Conservation (phyloP, 1,284 basidiomycete genomes). For the Ceratobasidium sp. region DNA sequence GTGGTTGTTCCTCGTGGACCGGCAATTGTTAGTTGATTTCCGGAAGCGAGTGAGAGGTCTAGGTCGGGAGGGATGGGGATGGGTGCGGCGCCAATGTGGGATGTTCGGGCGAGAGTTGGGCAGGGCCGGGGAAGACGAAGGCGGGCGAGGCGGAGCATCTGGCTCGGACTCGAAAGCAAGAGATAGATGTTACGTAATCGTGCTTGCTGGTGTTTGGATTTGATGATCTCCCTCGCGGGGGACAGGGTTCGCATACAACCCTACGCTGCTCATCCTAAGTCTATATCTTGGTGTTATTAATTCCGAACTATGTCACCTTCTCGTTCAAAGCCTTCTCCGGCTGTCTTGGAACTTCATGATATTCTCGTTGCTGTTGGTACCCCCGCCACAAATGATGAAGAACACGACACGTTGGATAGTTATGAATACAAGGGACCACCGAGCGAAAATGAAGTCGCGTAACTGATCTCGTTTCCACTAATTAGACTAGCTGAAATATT, state of each 20-base stretch:
- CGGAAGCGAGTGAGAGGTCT: slow-evolving; percentile 62
- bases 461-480: not conserved
- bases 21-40: slow-evolving; percentile 63
- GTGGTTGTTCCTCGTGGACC: slow-evolving; percentile 83
- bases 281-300: not conserved
- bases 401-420: not conserved
- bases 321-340: not conserved
- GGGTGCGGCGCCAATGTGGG: slow-evolving; percentile 86
- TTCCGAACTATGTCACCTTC: not conserved
- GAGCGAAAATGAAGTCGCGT: not conserved
- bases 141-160: slow-evolving; percentile 44
- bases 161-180: not conserved
- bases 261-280: not conserved
- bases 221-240: not conserved
- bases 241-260: not conserved
- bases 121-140: slow-evolving; percentile 60
- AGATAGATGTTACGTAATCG: not conserved
- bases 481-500: not conserved
- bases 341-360: not conserved
- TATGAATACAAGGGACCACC: not conserved
- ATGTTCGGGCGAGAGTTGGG: slow-evolving; percentile 62
- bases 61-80: slow-evolving; percentile 79
- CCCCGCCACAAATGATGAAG: not conserved
- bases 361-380: not conserved
- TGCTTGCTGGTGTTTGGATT: not conserved